Base-by-base conservation (phyloP, 192 early-diverging fungal genomes). In the Backusella luteola region DNA sequence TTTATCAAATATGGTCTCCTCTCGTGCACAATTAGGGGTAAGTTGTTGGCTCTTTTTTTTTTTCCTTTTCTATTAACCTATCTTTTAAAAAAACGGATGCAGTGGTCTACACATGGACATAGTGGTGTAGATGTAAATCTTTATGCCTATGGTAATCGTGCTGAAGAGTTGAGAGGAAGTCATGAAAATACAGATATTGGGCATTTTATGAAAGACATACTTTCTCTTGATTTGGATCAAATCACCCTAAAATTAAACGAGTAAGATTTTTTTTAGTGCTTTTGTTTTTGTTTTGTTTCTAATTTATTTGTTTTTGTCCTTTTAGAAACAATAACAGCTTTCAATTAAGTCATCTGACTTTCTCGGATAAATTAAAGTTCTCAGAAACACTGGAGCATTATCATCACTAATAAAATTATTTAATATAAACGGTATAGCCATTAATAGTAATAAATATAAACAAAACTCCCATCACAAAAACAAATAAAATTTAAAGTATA, bases 101-200 rank as follows among this genome's bases (percentile, higher is more conserved):
- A 85, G 67, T 94, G 92, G 93, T 84, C 95, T 11, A 98, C 98
- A 0, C 93, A 93, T 81, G 96, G 96, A 6, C 98, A 99, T 77
- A 93, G 93, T 66, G 96, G 91, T 2, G 95, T 97, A 17, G 98
- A 99, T 81, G 98, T 99, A 12, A 98, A 96, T 77, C 80, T 97
- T 38, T 97, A 96, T 80, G 94, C 96, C 1, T 90, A 95, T 76
- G 96, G 96, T 19, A 76, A 77, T 32, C 80, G 85, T 26, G 74
- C 88, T 15, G 79, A 93, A 11, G 52, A 83, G 59, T 80, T 97
- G 73, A 79, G 86, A 17, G 94, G 94, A 34, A 95, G 91, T 87
- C 91, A 93, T 80, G 96, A 97, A 76, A 97, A 97, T 85, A 97
- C 91, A 5, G 90, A 95, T 5, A 91, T 97, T 79, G 93, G 94